phyloP scores from a whole-genome alignment of 2,329 filamentous ascomycete genomes.

The Colletotrichum eremochloae region DNA sequence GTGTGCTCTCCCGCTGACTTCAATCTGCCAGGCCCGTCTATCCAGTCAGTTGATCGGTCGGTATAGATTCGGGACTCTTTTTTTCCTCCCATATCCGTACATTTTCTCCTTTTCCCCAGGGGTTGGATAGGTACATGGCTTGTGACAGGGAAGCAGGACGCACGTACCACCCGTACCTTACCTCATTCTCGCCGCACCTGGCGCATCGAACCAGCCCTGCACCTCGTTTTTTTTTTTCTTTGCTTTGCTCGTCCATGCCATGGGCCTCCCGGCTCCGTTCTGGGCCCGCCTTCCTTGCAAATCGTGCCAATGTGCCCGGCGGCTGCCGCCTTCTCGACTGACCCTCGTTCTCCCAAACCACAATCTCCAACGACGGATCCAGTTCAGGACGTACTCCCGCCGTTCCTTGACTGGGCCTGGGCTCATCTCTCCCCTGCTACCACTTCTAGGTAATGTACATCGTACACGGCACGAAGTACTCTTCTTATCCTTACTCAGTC shows the following conservation, averaged over 20 bases:
- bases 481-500: conserved; percentile 38
- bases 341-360: conserved; percentile 29
- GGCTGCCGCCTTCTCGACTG: conserved; percentile 28
- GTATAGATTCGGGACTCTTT: conserved; percentile 36
- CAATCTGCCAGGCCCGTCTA: conserved; percentile 3
- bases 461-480: background rate
- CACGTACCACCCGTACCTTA: conserved; percentile 36
- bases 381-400: conserved; percentile 19
- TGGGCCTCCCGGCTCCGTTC: conserved; percentile 25
- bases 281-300: conserved; percentile 28
- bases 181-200: conserved; percentile 14
- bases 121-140: background rate
- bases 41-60: background rate
- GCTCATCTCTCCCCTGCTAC: conserved; percentile 21
- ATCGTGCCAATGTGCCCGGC: conserved; percentile 14
- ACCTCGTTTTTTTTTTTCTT: conserved; percentile 14
- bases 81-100: background rate
- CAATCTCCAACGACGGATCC: conserved; percentile 2
- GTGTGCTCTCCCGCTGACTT: conserved; percentile 2
- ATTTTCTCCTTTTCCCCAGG: background rate
- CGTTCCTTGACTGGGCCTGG: conserved; percentile 12
- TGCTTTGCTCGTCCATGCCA: conserved; percentile 20
- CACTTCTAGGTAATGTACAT: background rate
- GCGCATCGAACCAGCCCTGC: conserved; percentile 27
- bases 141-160: conserved; percentile 6